A percentile compares a stretch with the other conserved stretches of the same genome.
phyloP scores from a whole-genome alignment of 371 early-diverging fungal genomes.

The Actinomucor elegans region DNA sequence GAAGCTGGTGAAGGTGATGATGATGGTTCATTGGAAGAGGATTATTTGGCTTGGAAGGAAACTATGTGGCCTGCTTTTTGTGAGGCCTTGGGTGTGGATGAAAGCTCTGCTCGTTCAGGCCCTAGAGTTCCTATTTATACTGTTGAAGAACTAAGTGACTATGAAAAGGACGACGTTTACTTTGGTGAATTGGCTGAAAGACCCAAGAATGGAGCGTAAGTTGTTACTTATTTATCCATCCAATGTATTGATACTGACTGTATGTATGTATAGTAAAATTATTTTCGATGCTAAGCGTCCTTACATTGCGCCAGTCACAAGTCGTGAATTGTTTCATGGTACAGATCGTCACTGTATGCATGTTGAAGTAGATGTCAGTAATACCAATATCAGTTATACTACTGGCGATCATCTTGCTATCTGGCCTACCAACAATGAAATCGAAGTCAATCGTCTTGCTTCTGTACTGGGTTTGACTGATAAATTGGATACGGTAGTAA shows the following conservation, averaged over 20 bases:
- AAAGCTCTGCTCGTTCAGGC: constrained; percentile 39
- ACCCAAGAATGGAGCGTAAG: constrained; percentile 38
- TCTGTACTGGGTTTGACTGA: constrained; percentile 61
- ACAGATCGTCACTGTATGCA: constrained; percentile 85
- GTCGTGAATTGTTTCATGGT: constrained; percentile 67
- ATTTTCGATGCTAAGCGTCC: constrained; percentile 85
- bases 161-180: constrained; percentile 50
- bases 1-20: constrained; percentile 95
- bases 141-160: constrained; percentile 39
- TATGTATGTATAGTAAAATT: constrained; percentile 13
- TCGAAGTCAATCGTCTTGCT: constrained; percentile 71
- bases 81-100: constrained; percentile 69
- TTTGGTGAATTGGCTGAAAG: constrained; percentile 62
- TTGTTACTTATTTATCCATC: not conserved
- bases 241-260: constrained; percentile 7
- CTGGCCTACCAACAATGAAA: constrained; percentile 85
- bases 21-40: constrained; percentile 93
- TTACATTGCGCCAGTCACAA: constrained; percentile 66
- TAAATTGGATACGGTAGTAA: constrained; percentile 64
- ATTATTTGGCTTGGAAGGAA: constrained; percentile 93
- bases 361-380: constrained; percentile 85
- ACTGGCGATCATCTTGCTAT: constrained; percentile 96
- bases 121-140: constrained; percentile 45
- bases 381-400: constrained; percentile 79
- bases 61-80: constrained; percentile 78